phyloP scores from a whole-genome alignment of 1,139 yeast species.

The Lodderomyces theae region DNA sequence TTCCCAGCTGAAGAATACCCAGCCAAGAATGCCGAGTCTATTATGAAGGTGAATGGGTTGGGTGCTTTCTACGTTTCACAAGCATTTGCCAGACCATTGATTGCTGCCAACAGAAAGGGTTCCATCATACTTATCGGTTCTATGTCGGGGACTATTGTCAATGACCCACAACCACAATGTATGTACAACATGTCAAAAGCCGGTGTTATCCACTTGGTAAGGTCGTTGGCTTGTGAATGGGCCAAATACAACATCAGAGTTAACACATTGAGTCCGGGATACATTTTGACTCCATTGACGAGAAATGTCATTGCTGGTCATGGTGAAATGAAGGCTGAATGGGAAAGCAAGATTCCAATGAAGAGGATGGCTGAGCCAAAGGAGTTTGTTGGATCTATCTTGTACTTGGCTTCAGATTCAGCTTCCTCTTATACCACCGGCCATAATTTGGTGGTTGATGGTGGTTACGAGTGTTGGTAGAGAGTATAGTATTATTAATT shows the following conservation, averaged over 20 bases:
- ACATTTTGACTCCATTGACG: conserved; percentile 49
- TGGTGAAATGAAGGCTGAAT: conserved; percentile 46
- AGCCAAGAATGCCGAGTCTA: conserved; percentile 61
- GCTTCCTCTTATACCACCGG: conserved; percentile 51
- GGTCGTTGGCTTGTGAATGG: conserved; percentile 53
- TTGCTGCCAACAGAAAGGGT: conserved; percentile 51
- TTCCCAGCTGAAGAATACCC: conserved; percentile 78
- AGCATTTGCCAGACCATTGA: conserved; percentile 65
- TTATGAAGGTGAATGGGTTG: conserved; percentile 69
- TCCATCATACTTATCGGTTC: conserved; percentile 47
- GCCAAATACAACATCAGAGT: conserved; percentile 50
- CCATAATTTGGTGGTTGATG: conserved; percentile 50
- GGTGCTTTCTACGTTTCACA: conserved; percentile 70
- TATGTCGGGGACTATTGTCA: conserved; percentile 50
- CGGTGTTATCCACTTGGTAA: conserved; percentile 47
- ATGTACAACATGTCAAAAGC: conserved; percentile 55
- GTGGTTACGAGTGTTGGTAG: conserved; percentile 46
- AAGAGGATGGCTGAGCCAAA: conserved; percentile 53
- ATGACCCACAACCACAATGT: conserved; percentile 51
- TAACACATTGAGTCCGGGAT: conserved; percentile 48
- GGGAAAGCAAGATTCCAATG: conserved; percentile 50
- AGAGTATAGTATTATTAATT: too few relatives aligned
- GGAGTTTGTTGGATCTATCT: conserved; percentile 46
- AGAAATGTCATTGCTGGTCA: conserved; percentile 46
- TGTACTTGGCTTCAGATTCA: conserved; percentile 46